A percentile compares a stretch with the other conserved stretches of the same genome.
Conservation (phyloP, 2,329 filamentous ascomycete genomes). For the Raffaelea deltoideospora region DNA sequence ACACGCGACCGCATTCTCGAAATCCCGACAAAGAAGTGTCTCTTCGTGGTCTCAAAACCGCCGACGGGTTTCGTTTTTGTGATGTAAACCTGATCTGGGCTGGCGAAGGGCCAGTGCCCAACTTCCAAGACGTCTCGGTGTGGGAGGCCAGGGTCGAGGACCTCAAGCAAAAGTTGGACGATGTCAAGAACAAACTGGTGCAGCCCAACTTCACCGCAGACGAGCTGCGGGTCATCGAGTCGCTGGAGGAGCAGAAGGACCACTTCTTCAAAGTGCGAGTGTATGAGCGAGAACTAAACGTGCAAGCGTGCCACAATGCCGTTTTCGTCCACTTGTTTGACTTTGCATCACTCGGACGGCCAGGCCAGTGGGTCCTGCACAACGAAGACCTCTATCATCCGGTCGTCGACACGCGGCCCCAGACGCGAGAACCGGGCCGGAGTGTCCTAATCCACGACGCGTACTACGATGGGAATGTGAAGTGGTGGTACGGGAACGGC, state of each 20-base stretch:
- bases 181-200: neutral
- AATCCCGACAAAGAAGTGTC: neutral
- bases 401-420: slow-evolving; percentile 2
- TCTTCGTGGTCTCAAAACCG: neutral
- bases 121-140: neutral
- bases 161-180: neutral
- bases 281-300: neutral
- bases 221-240: neutral
- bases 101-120: neutral
- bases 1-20: slow-evolving; percentile 1
- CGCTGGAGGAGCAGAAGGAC: neutral
- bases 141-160: neutral
- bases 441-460: neutral
- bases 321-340: neutral
- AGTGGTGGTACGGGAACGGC: too few relatives aligned
- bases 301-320: neutral
- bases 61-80: neutral
- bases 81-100: neutral
- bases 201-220: slow-evolving; percentile 2
- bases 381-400: slow-evolving; percentile 3
- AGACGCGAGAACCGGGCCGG: neutral
- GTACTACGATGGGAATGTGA: neutral
- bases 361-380: slow-evolving; percentile 4
- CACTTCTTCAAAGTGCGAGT: neutral
- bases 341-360: neutral